Evolutionary conservation across 805 yeast species (phyloP).

Genomic region (Wickerhamiella alocasiicola): DNA sequence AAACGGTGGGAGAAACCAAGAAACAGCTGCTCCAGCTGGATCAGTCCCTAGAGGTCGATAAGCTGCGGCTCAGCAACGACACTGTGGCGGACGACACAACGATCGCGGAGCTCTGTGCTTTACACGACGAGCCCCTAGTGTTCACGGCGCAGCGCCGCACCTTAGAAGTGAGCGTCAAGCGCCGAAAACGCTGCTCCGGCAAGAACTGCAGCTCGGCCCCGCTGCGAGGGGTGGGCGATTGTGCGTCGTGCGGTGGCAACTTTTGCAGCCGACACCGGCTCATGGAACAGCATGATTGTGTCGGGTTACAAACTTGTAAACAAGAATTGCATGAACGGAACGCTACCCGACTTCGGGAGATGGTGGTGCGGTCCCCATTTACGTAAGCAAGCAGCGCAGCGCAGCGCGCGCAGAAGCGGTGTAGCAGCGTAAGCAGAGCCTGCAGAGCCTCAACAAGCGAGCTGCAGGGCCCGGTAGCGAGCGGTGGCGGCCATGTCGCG

Average conservation of each 20-base stretch:
- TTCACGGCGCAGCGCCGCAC: slow-evolving; percentile 23
- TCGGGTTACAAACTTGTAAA: slow-evolving; percentile 67
- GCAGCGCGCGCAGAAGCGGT: too few relatives aligned
- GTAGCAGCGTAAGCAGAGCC: too few relatives aligned
- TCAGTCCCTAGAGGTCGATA: slow-evolving; percentile 22
- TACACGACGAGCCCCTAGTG: slow-evolving; percentile 22
- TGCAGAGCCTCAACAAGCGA: too few relatives aligned
- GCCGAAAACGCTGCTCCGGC: slow-evolving; percentile 39
- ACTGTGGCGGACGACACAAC: slow-evolving; percentile 25
- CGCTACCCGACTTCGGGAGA: slow-evolving; percentile 65
- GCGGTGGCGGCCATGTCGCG: too few relatives aligned
- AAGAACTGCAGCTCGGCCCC: slow-evolving; percentile 52
- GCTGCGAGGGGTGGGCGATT: slow-evolving; percentile 59
- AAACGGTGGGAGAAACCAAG: slow-evolving; percentile 27
- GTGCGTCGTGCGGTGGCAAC: slow-evolving; percentile 71
- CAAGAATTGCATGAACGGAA: slow-evolving; percentile 74
- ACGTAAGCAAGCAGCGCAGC: too few relatives aligned
- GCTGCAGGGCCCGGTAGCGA: too few relatives aligned
- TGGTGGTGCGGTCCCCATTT: too few relatives aligned
- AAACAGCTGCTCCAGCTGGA: slow-evolving; percentile 23
- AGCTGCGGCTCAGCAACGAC: slow-evolving; percentile 22
- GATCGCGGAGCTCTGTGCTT: slow-evolving; percentile 22
- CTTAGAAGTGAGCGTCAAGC: slow-evolving; percentile 25
- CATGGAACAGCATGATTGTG: slow-evolving; percentile 72
- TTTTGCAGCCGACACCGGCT: slow-evolving; percentile 80